These are phyloP conservation scores for Sporothrix mexicana DNA, from an alignment of 2,329 filamentous ascomycete genomes.

Conservation along the genomic window DNA sequence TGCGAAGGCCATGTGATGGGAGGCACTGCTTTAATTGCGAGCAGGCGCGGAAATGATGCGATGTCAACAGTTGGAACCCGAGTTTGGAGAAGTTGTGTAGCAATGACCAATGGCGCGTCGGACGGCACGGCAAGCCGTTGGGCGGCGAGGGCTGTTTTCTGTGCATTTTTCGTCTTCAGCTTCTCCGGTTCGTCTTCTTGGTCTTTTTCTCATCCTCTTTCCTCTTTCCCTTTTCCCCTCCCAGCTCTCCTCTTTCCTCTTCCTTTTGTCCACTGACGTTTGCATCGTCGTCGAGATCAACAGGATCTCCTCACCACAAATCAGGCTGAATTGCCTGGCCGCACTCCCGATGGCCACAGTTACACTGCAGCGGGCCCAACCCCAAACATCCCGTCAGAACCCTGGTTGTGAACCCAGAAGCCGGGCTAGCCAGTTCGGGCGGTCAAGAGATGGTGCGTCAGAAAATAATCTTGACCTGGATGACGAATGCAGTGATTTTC, in stretches of 20 bases:
- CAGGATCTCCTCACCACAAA: slow-evolving; percentile 2
- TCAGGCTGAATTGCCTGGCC: slow-evolving; percentile 15
- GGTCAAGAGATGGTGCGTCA: background rate
- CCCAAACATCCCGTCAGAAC: background rate
- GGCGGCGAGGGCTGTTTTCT: background rate
- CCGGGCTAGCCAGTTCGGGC: background rate
- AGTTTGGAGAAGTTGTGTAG: background rate
- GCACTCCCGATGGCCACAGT: background rate
- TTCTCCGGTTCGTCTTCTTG: background rate
- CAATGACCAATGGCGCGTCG: background rate
- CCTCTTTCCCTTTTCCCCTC: background rate
- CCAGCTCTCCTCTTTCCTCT: background rate
- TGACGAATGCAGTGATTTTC: background rate
- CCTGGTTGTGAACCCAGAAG: background rate
- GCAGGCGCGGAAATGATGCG: background rate
- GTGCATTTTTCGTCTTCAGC: background rate
- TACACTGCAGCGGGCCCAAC: slow-evolving; percentile 11
- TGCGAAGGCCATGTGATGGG: background rate
- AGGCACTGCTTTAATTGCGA: background rate
- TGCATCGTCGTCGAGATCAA: background rate
- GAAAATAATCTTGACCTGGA: too few relatives aligned
- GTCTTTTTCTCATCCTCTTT: background rate
- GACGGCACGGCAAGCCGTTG: slow-evolving; percentile 2
- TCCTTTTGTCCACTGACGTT: background rate
- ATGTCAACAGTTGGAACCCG: slow-evolving; percentile 11